Percentiles rank a stretch among this genome's conserved stretches.
phyloP scores from a whole-genome alignment of 805 yeast genomes.

The Yarrowia keelungensis region DNA sequence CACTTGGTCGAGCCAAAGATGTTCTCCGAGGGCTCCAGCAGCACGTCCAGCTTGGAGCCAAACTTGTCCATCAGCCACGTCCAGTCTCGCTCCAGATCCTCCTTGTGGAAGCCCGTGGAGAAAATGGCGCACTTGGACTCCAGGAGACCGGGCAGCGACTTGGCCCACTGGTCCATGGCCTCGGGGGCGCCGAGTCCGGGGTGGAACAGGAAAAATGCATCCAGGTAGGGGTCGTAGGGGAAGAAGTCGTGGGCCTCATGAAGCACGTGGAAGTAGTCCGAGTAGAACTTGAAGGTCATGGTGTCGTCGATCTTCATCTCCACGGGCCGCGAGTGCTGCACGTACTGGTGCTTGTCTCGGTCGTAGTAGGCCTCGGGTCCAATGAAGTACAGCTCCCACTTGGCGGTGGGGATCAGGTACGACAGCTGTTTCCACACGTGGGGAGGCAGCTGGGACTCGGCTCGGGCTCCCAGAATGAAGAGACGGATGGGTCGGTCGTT shows the following conservation, averaged over 20 bases:
- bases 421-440: constrained; percentile 95
- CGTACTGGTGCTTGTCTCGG: constrained; percentile 67
- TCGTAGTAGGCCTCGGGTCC: constrained; percentile 93
- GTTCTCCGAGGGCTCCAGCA: constrained; percentile 77
- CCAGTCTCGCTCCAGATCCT: constrained; percentile 74
- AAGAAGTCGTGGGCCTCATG: constrained; percentile 93
- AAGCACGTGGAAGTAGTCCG: constrained; percentile 87
- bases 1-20: constrained; percentile 86
- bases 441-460: constrained; percentile 91
- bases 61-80: constrained; percentile 71
- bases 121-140: constrained; percentile 94
- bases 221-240: constrained; percentile 98
- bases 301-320: constrained; percentile 76
- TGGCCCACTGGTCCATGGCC: constrained; percentile 78
- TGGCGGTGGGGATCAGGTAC: constrained; percentile 79
- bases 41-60: constrained; percentile 77
- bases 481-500: constrained; percentile 89
- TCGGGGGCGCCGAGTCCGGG: constrained; percentile 92
- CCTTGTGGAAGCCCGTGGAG: constrained; percentile 86
- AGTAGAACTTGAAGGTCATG: constrained; percentile 78
- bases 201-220: constrained; percentile 90
- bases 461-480: constrained; percentile 88
- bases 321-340: constrained; percentile 58
- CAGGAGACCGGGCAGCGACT: constrained; percentile 81
- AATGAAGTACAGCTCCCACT: constrained; percentile 86